These are phyloP conservation scores for Westerdykella aurantiaca DNA, from an alignment of 2,329 filamentous ascomycete genomes.

Conservation along the genomic window DNA sequence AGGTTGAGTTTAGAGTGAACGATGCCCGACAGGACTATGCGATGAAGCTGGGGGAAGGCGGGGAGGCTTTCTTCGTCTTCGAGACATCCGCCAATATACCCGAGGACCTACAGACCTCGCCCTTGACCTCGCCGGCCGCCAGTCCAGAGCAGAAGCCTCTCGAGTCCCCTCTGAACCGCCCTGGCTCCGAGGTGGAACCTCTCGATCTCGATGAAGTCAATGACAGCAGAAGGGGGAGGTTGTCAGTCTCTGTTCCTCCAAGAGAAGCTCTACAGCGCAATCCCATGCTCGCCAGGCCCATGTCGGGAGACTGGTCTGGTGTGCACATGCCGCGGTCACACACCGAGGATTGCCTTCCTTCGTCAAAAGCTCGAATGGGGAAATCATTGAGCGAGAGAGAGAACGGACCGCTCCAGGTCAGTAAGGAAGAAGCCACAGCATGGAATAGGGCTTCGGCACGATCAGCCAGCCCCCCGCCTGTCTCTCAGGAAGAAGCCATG, in stretches of 20 bases:
- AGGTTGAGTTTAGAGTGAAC: slow-evolving; percentile 94
- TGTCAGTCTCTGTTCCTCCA: slow-evolving; percentile 27
- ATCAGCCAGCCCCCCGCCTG: slow-evolving; percentile 70
- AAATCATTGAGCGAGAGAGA: slow-evolving; percentile 26
- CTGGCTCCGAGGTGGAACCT: slow-evolving; percentile 62
- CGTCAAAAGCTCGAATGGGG: slow-evolving; percentile 36
- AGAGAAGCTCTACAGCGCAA: slow-evolving; percentile 16
- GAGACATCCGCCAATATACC: slow-evolving; percentile 90
- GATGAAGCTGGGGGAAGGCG: slow-evolving; percentile 97
- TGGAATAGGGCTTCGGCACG: slow-evolving; percentile 39
- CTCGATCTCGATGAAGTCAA: slow-evolving; percentile 56
- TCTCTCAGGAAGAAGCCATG: slow-evolving; percentile 68
- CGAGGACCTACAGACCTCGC: slow-evolving; percentile 89
- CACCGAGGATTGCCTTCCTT: slow-evolving; percentile 51
- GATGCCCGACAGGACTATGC: slow-evolving; percentile 84
- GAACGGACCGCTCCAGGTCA: slow-evolving; percentile 26
- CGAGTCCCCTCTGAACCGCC: slow-evolving; percentile 40
- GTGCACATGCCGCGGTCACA: slow-evolving; percentile 39
- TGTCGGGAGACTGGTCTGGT: slow-evolving; percentile 35
- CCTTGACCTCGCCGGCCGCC: slow-evolving; percentile 79
- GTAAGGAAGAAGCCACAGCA: slow-evolving; percentile 30
- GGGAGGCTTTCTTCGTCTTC: slow-evolving; percentile 98
- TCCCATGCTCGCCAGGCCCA: slow-evolving; percentile 18
- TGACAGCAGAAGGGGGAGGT: slow-evolving; percentile 18
- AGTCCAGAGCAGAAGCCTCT: slow-evolving; percentile 64